These are phyloP conservation scores for Nakazawaea anatomiae DNA, from an alignment of 805 yeast species.

Conservation along the genomic window DNA sequence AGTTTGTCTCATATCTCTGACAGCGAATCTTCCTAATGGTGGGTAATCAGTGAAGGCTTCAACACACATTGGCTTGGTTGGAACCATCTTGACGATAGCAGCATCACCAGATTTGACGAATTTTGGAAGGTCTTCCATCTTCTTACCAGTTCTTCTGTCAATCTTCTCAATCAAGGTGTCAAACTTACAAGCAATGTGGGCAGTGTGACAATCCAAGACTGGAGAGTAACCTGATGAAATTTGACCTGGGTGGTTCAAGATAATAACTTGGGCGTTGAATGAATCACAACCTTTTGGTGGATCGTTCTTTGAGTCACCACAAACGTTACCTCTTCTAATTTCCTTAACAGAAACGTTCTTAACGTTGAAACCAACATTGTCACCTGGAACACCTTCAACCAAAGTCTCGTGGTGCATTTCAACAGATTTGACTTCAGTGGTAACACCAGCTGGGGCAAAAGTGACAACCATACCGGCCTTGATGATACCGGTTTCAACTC, in stretches of 20 bases:
- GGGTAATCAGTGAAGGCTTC: slow-evolving; percentile 94
- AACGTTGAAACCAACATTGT: slow-evolving; percentile 86
- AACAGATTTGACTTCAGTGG: slow-evolving; percentile 86
- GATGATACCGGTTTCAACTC: slow-evolving; percentile 90
- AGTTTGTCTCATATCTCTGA: slow-evolving; percentile 99
- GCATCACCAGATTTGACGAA: slow-evolving; percentile 96
- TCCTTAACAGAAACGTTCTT: slow-evolving; percentile 88
- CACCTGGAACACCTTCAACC: slow-evolving; percentile 82
- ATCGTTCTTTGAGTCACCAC: slow-evolving; percentile 87
- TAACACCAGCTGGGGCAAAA: slow-evolving; percentile 87
- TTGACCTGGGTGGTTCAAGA: slow-evolving; percentile 91
- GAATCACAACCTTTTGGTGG: slow-evolving; percentile 77
- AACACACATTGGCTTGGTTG: slow-evolving; percentile 90
- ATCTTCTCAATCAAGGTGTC: slow-evolving; percentile 69
- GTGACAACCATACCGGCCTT: slow-evolving; percentile 88
- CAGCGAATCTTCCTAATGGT: slow-evolving; percentile 96
- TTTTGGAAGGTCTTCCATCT: slow-evolving; percentile 83
- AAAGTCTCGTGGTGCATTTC: slow-evolving; percentile 85
- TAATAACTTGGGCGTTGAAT: slow-evolving; percentile 81
- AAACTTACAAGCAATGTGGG: slow-evolving; percentile 89
- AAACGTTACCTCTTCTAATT: slow-evolving; percentile 88
- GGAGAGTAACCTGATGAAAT: slow-evolving; percentile 88
- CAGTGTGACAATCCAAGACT: slow-evolving; percentile 89
- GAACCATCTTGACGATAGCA: slow-evolving; percentile 86
- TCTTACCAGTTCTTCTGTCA: slow-evolving; percentile 92